Evolutionary conservation across 805 yeast species (phyloP).

Genomic region (Kuraishia floccosa): DNA sequence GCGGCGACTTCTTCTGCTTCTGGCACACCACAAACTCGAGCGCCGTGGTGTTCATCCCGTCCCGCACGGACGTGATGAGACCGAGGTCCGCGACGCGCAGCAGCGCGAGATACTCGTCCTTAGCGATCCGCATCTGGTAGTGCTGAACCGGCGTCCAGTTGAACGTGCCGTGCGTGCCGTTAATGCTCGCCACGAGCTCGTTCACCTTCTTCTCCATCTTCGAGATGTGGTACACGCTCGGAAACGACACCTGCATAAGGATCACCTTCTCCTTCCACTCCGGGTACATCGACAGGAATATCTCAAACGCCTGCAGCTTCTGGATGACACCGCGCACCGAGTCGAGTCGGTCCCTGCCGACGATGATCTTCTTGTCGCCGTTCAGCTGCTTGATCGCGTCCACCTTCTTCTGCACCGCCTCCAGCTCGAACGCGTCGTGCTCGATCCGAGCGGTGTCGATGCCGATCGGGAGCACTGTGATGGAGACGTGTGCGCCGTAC

Average conservation of each 20-base stretch:
- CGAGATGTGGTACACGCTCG: constrained; percentile 49
- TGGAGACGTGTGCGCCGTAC: constrained; percentile 67
- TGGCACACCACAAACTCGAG: constrained; percentile 87
- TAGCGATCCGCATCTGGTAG: constrained; percentile 80
- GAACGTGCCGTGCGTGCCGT: constrained; percentile 73
- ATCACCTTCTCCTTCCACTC: constrained; percentile 85
- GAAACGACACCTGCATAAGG: constrained; percentile 84
- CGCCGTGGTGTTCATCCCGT: constrained; percentile 94
- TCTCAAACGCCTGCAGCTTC: constrained; percentile 83
- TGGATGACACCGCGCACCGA: constrained; percentile 89
- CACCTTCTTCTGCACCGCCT: constrained; percentile 49
- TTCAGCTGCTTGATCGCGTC: constrained; percentile 52
- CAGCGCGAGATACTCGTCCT: constrained; percentile 82
- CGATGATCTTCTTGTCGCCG: constrained; percentile 61
- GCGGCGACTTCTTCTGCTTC: constrained; percentile 59
- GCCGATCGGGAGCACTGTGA: constrained; percentile 80
- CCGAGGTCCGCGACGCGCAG: constrained; percentile 86
- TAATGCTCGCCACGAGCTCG: constrained; percentile 74
- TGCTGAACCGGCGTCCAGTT: constrained; percentile 85
- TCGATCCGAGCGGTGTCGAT: constrained; percentile 67
- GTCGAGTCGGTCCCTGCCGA: constrained; percentile 92
- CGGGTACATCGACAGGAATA: constrained; percentile 82
- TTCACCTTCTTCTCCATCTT: constrained; percentile 72
- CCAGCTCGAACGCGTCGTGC: constrained; percentile 38
- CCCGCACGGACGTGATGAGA: constrained; percentile 81